Conservation (phyloP, 1,284 basidiomycete genomes). For the Moesziomyces globuligerus region DNA sequence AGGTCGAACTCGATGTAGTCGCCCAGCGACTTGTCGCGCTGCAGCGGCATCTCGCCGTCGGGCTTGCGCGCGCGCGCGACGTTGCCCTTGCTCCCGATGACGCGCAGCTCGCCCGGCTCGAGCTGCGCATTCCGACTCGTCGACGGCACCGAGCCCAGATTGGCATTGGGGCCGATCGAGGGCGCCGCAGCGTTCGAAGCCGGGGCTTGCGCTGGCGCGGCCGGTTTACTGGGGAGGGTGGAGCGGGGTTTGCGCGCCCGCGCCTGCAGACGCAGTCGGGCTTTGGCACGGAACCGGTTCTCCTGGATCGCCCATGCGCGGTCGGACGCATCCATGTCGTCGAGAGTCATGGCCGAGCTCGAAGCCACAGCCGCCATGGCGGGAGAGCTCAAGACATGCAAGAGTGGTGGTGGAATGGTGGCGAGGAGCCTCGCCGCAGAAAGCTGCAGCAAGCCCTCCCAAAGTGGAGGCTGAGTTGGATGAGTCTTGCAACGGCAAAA, state of each 20-base stretch:
- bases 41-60: conserved; percentile 46
- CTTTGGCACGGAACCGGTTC: conserved; percentile 34
- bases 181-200: conserved; percentile 5
- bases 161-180: conserved; percentile 48
- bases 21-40: conserved; percentile 60
- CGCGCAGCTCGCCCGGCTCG: conserved; percentile 22
- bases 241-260: conserved; percentile 26
- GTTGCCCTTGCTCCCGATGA: conserved; percentile 40
- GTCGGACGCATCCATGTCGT: conserved; percentile 36
- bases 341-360: conserved; percentile 10
- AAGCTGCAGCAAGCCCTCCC: background rate
- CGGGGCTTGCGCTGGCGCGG: conserved; percentile 9
- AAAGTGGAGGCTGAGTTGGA: conserved; percentile 41
- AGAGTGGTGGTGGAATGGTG: background rate
- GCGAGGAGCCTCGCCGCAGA: background rate
- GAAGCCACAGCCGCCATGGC: conserved; percentile 28
- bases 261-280: conserved; percentile 33
- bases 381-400: background rate
- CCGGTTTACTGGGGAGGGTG: conserved; percentile 13
- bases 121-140: conserved; percentile 52
- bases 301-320: conserved; percentile 43
- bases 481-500: background rate
- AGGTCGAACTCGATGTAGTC: conserved; percentile 67
- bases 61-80: conserved; percentile 23
- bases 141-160: conserved; percentile 33